These are phyloP conservation scores for Picochlorum sp. DNA, from an alignment of 139 green algal species.

Conservation along the genomic window DNA sequence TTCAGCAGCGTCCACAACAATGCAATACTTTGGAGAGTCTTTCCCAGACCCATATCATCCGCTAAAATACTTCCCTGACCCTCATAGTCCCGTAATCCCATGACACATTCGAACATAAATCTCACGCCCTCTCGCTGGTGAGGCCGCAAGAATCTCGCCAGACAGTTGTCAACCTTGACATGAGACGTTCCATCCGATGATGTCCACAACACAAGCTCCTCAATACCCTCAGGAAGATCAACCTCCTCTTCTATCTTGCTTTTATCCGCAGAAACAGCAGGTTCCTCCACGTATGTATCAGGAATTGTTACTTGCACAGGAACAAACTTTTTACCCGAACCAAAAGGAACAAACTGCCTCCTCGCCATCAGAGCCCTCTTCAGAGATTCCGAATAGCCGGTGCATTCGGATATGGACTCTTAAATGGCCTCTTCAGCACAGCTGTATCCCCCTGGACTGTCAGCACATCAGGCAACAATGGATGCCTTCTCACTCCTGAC, in stretches of 20 bases:
- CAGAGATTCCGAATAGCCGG: conserved; percentile 45
- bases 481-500: conserved; percentile 29
- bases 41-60: conserved; percentile 91
- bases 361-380: conserved; percentile 47
- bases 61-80: conserved; percentile 83
- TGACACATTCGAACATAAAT: conserved; percentile 99
- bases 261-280: background rate
- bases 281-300: background rate
- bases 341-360: conserved; percentile 73
- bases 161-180: conserved; percentile 74
- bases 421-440: conserved; percentile 54
- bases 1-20: conserved; percentile 93
- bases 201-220: conserved; percentile 78
- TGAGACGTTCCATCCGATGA: conserved; percentile 9
- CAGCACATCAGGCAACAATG: conserved; percentile 58
- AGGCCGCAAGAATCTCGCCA: conserved; percentile 76
- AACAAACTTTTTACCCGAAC: conserved; percentile 40
- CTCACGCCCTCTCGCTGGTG: conserved; percentile 94
- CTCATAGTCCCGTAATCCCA: conserved; percentile 53
- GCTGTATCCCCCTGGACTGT: conserved; percentile 39
- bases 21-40: conserved; percentile 84
- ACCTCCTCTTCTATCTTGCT: conserved; percentile 1
- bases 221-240: conserved; percentile 42
- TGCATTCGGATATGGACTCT: conserved; percentile 43
- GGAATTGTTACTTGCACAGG: conserved; percentile 17